Evolutionary conservation across 306 rosid species (phyloP), one percentile per base, ranked within the genome.

Genomic region (Dryas alaskensis): DNA sequence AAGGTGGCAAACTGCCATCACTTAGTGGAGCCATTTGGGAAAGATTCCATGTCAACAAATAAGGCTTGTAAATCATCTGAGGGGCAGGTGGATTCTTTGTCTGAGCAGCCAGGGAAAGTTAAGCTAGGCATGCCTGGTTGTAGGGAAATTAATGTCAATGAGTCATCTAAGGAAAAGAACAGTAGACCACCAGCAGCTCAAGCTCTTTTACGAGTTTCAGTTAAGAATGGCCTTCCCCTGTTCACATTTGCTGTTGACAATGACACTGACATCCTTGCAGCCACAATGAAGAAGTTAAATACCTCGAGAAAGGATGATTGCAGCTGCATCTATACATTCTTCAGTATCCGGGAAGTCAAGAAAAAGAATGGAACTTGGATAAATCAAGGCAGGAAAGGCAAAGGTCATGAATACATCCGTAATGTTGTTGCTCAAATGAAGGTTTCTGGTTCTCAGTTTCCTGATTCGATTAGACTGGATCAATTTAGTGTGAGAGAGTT

Each of bases 181-280:
- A 77, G 69, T 48, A 81, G 71, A 73, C 82, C 96, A 50, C 58
- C 91, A 50, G 64, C 82, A 10, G 81, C 79, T 82, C 96, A 88
- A 77, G 97, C 96, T 72, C 85, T 95, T 79, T 78, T 95, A 66
- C 92, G 84, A 78, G 87, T 92, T 76, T 81, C 89, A 22, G 74
- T 85, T 75, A 95, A 95, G 85, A 95, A 88, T 86, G 93, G 96
- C 45, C 85, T 82, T 71, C 98, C 99, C 73, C 82, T 87, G 80
- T 86, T 88, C 75, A 92, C 96, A 73, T 95, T 95, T 88, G 96
- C 98, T 8, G 92, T 87, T 72, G 87, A 89, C 70, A 95, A 90
- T 65, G 87, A 85, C 71, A 72, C 80, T 74, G 80, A 89, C 69
- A 84, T 95, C 74, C 93, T 95, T 48, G 98, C 93, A 14, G 99